Conservation (phyloP, 352 stramenopile genomes). For the Pythium diclinum region DNA sequence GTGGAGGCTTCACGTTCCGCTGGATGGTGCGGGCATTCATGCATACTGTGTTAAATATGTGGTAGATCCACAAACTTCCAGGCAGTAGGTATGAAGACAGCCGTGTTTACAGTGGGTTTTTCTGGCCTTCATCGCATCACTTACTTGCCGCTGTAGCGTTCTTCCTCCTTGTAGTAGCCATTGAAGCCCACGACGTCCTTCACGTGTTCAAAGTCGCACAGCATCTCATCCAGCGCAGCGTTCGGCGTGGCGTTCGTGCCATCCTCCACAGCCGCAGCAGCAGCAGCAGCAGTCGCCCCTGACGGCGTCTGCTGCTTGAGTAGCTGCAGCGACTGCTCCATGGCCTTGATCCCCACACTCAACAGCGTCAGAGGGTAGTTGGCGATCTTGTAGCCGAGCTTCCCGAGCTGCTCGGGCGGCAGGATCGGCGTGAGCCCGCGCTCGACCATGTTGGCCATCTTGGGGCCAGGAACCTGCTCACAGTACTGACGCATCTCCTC, state of each 20-base stretch:
- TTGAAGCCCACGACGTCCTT: constrained; percentile 94
- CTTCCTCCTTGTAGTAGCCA: constrained; percentile 89
- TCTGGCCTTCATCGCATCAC: no score
- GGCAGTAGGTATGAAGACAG: no score
- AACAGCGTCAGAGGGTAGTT: constrained; percentile 93
- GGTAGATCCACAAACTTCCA: no score
- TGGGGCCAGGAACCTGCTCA: constrained; percentile 82
- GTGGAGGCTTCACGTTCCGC: no score
- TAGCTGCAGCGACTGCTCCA: constrained; percentile 83
- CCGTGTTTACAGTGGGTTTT: no score
- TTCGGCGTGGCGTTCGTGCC: constrained; percentile 36
- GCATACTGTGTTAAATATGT: no score
- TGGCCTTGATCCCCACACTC: constrained; percentile 91
- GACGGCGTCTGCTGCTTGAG: constrained; percentile 58
- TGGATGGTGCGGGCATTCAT: no score
- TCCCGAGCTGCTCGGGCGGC: constrained; percentile 73
- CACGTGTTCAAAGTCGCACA: constrained; percentile 87
- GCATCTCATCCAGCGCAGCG: constrained; percentile 70
- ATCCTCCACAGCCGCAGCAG: constrained; percentile 22
- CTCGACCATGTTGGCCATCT: constrained; percentile 96
- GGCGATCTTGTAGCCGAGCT: constrained; percentile 93
- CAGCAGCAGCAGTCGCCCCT: neutral
- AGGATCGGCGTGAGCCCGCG: constrained; percentile 92
- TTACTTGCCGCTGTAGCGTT: constrained; percentile 28
- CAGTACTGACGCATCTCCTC: constrained; percentile 93